Evolutionary conservation across 202 grass and related monocot species (phyloP), one percentile per base, ranked within the genome.

Genomic region (Musa balbisiana): DNA sequence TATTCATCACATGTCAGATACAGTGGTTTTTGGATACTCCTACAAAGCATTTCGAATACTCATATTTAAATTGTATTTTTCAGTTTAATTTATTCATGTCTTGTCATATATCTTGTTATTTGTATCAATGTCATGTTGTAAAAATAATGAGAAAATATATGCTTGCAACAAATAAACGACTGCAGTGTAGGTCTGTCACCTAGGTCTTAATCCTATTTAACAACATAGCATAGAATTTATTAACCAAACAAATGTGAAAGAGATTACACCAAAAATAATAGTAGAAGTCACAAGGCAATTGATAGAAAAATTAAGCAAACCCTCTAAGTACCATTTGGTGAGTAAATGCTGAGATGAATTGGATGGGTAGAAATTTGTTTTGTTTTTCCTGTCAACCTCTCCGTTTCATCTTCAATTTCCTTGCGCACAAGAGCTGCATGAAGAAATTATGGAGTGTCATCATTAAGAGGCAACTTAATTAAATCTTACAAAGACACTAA

Each of bases 331-430:
- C 94, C 87, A 65, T 91, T 65, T 74, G 94, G 88, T 79, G 91
- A 98, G 75, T 88, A 93, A 80, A 98, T 98, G 83, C 90, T 93
- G 72, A 98, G 91, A 84, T 98, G 94, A 88, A 98, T 93, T 43
- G 94, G 94, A 91, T 93, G 83, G 3, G 84, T 60, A 82, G 91
- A 98, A 76, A 98, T 93, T 79, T 98, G 94, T 71, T 98, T 98
- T 53, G 88, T 81, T 80, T 81, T 98, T 80, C 94, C 88, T 10
- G 94, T 93, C 62, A 93, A 52, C 83, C 94, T 88, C 80, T 98
- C 91, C 21, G 94, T 98, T 86, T 98, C 91, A 17, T 93, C 90
- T 84, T 89, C 84, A 22, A 98, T 98, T 91, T 98, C 94, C 70
- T 93, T 98, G 59, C 85, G 85, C 54, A 98, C 94, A 76, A 89